These are phyloP conservation scores for Hypoxylon crocopeplum DNA, from an alignment of 495 filamentous ascomycete species.

Conservation along the genomic window DNA sequence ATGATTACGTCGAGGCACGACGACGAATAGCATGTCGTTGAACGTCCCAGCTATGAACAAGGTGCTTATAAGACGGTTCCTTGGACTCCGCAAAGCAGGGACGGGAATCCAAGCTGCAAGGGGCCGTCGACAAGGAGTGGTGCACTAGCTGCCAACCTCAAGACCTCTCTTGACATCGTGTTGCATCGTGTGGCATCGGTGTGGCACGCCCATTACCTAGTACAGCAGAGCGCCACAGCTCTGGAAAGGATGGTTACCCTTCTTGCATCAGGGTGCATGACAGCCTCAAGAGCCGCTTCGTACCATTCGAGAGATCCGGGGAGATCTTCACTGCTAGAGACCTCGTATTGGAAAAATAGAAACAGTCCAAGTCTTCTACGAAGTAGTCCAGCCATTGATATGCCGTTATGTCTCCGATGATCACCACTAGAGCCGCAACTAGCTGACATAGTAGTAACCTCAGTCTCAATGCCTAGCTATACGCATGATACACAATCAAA, in stretches of 20 bases:
- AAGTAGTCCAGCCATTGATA: not conserved
- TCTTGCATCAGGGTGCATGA: constrained; percentile 31
- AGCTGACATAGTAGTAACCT: no score
- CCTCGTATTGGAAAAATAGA: constrained; percentile 36
- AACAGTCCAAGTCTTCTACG: constrained; percentile 4
- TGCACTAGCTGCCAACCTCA: constrained; percentile 15
- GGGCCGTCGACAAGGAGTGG: constrained; percentile 5
- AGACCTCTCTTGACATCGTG: constrained; percentile 6
- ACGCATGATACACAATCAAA: constrained; percentile 30
- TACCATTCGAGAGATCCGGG: constrained; percentile 13
- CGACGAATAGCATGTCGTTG: constrained; percentile 15
- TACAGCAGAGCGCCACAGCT: constrained; percentile 13
- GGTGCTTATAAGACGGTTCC: constrained; percentile 23
- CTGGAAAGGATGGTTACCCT: constrained; percentile 15
- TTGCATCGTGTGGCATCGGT: constrained; percentile 19
- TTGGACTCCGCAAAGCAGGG: constrained; percentile 18
- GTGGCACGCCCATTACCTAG: no score
- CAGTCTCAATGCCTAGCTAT: no score
- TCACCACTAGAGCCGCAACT: constrained; percentile 13
- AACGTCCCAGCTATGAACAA: constrained; percentile 17
- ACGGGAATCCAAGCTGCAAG: constrained; percentile 27
- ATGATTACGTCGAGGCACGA: constrained; percentile 8
- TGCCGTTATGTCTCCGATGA: not conserved
- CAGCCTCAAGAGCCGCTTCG: constrained; percentile 19
- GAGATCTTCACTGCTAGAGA: constrained; percentile 24